Evolutionary conservation across 768 basidiomycete species (phyloP), one percentile per base, ranked within the genome.

Genomic region (Trametes cingulata): DNA sequence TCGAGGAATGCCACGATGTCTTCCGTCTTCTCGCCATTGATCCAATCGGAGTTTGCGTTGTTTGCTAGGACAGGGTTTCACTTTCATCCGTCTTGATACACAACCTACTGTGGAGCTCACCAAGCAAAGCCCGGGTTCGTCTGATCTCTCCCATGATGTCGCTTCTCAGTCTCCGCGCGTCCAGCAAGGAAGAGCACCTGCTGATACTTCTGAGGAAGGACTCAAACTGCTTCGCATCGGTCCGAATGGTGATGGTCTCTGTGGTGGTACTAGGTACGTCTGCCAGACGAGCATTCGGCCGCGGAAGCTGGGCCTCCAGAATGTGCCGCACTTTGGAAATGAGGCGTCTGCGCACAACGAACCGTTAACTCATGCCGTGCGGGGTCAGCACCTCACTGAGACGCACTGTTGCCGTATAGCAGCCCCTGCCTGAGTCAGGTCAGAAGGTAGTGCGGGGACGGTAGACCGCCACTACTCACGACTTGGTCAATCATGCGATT

Each of bases 71-170:
- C 19, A 36, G 14, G 20, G 6, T 39, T 35, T 35, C 29, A 33
- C 15, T 35, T 20, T 36, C 24, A n/a, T 8, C 14, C 12, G n/a
- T 36, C 19, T 15, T 43, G 39, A n/a, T 24, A 39, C 7, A 17
- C 14, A 17, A 4, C 17, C 25, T 33, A 46, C 79, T 33, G 29
- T 5, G 6, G 10, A 33, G 29, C 29, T 57, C 68, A 92, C 92
- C 88, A 19, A 93, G 80, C 29, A 88, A 70, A 39, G 87, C 67
- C 51, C 91, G 82, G 7, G 93, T 95, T 67, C 86, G 81, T 60
- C 96, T 76, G 42, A 96, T 91, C 76, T 98, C 95, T n/a, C 91
- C 84, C 62, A 90, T 85, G 36, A 99, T 82, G 67, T 99, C 97
- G 64, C 92, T 95, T 75, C 95, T 91, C 39, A 98, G 74, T 22